Conservation (phyloP, 2,329 filamentous ascomycete species). For the Aspergillus tubingensis region DNA sequence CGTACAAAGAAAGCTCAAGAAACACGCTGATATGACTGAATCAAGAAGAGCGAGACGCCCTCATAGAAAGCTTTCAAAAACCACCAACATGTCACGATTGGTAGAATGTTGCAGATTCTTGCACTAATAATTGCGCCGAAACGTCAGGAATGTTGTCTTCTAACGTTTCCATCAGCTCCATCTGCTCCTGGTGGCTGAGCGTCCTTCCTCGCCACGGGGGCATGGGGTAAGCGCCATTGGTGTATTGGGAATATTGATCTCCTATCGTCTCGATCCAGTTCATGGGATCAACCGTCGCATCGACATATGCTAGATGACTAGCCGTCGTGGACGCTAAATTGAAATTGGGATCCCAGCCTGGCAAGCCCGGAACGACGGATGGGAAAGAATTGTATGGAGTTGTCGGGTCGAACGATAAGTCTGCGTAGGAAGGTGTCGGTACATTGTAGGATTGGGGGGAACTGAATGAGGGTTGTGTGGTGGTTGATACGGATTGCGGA, state of each 20-base stretch:
- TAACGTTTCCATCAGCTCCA: conserved; percentile 78
- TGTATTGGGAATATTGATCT: conserved; percentile 51
- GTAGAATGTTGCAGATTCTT: conserved; percentile 46
- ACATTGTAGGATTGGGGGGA: conserved; percentile 22
- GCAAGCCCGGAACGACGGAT: conserved; percentile 42
- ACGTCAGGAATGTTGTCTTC: conserved; percentile 59
- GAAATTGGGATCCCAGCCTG: conserved; percentile 46
- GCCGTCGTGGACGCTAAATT: conserved; percentile 40
- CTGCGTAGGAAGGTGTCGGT: conserved; percentile 25
- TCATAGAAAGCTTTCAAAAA: neutral
- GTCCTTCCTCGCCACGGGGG: conserved; percentile 61
- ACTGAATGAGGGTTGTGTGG: conserved; percentile 24
- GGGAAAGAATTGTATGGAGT: conserved; percentile 45
- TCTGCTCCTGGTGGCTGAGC: conserved; percentile 76
- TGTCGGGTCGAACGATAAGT: conserved; percentile 37
- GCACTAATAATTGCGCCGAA: conserved; percentile 40
- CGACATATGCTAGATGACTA: conserved; percentile 37
- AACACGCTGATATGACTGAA: conserved; percentile 1
- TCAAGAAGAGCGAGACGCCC: neutral
- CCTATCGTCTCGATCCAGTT: conserved; percentile 47
- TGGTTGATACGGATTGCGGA: conserved; percentile 13
- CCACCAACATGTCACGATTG: conserved; percentile 28
- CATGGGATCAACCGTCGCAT: conserved; percentile 41
- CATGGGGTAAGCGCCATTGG: conserved; percentile 48
- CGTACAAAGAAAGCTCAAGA: neutral